Base-by-base conservation (phyloP, 805 yeast genomes). In the Cyberlindnera euphorbiiphila region DNA sequence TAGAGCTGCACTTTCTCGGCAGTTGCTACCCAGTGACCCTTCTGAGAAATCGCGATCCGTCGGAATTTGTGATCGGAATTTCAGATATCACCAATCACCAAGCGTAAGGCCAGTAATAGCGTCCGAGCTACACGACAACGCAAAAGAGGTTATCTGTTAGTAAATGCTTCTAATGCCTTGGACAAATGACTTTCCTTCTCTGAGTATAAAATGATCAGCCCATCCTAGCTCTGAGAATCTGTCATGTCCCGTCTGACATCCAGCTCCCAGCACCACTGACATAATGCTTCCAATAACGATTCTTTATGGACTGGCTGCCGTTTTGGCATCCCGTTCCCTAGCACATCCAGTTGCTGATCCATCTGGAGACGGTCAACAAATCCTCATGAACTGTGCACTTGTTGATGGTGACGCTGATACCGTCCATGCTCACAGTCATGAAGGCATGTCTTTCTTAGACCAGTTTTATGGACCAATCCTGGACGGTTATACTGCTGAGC, bases 371-470 rank as follows among this genome's bases (percentile, higher is more conserved):
- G 25, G 29, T 23, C 53, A 53, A 28, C 56, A 53, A 22, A 32
- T 57, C 15, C 36, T 54, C 24, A 45, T 57, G 39, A 47, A 46
- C 31, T 45, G 51, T 33, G 54, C 49, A 32, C 11, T 43, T 6
- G 13, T 19, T 19, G 25, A 12, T 14, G 23, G 17, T 10, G 25
- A 29, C 25, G 11, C 25, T 18, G 50, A 45, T 14, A 40, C n/a
- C n/a, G n/a, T n/a, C n/a, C n/a, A n/a, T n/a, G n/a, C n/a, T n/a
- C n/a, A n/a, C n/a, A n/a, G n/a, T n/a, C n/a, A n/a, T n/a, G n/a
- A n/a, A n/a, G n/a, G n/a, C n/a, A 39, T 47, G 35, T 57, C 68
- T 5, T 61, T 64, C 42, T 43, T 63, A 35, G 68, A 64, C 36
- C 51, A 47, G 34, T 58, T 56, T 50, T 57, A 53, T 39, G 68